Base-by-base conservation (phyloP, 176 grass and related monocot species). In the Carex kokanica region DNA sequence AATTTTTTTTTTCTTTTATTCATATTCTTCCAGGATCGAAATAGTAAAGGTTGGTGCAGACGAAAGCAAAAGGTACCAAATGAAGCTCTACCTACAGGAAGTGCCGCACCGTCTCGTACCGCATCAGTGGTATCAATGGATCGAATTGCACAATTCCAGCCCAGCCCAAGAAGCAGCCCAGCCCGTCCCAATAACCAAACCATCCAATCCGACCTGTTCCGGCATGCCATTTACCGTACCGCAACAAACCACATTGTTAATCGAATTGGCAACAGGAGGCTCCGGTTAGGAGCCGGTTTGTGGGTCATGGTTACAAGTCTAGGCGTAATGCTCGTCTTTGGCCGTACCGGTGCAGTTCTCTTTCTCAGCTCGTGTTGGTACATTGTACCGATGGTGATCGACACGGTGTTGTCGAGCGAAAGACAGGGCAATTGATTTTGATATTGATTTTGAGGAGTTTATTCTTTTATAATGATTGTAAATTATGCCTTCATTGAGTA, bases 221-320 rank as follows among this genome's bases (percentile, higher is more conserved):
- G 6, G 12, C 59, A 27, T 82, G n/a, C 11, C 16, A 14, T 82
- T 64, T 23, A 49, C 41, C 59, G 10, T 49, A 82, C 59, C 17
- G n/a, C 59, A 82, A 18, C 61, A 9, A 52, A 63, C 61, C 80
- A 29, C 23, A 82, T 64, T 47, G 53, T 82, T 2, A 34, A 4
- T 67, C 80, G 60, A 82, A 77, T 77, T 55, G 73, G 73, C 8
- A 25, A 41, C 80, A 51, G 58, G 14, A 82, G 80, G 62, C 61
- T 82, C 61, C 52, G 62, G 7, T 54, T 82, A 38, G 80, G 80
- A 27, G 80, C 80, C 6, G 80, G 80, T 17, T 6, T 82, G 7
- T 82, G 61, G 80, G 80, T 82, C 60, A 82, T 82, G 80, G 59
- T 82, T 82, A 49, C 80, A 8, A 65, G 80, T 82, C 38, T 82